Base-by-base conservation (phyloP, 495 filamentous ascomycete species). In the Penicillium chermesinum region DNA sequence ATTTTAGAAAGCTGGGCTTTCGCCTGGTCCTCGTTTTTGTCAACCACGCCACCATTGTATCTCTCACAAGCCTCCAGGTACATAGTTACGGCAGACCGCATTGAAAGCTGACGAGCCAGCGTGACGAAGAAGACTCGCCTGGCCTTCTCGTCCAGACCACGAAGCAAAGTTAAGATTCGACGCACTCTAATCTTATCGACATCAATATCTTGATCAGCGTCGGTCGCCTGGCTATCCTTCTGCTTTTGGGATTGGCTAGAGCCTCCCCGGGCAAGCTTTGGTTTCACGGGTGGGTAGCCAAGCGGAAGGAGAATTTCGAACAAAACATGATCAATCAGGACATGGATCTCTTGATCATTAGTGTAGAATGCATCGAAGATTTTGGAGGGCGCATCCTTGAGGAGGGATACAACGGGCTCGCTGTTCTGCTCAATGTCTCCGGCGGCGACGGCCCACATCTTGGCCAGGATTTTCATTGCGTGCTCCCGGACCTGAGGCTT, bases 351-450 rank as follows among this genome's bases (percentile, higher is more conserved):
- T 3, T 72, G 71, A 58, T 96, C 90, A 60, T 96, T 96, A 38
- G 91, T 85, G 59, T 95, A 99, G 51, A 84, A 87, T 0, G 87
- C 83, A 55, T 90, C 89, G 45, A 95, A 81, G 32, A 97, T 90
- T 57, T 83, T 89, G 1, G 83, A 84, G 10, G 93, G 91, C 36
- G 90, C 87, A 38, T 83, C 83, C 12, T 84, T 84, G 9, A 99
- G 69, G 10, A 89, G 73, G 17, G 79, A 72, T 4, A 74, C 76
- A 13, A 95, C 83, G 7, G 77, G 68, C 52, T 95, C 89, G 53
- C 91, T 85, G 14, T 87, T 88, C 36, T 83, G 81, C 35, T 87
- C 83, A 51, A 99, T 85, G 50, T 96, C 90, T 16, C 89, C 87
- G 15, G 81, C 81, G 1, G 88, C 91, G 41, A 91, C 89, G 9